Evolutionary conservation across 1,139 yeast species (phyloP).

Genomic region (Chernovozyma sophiae-reginae): DNA sequence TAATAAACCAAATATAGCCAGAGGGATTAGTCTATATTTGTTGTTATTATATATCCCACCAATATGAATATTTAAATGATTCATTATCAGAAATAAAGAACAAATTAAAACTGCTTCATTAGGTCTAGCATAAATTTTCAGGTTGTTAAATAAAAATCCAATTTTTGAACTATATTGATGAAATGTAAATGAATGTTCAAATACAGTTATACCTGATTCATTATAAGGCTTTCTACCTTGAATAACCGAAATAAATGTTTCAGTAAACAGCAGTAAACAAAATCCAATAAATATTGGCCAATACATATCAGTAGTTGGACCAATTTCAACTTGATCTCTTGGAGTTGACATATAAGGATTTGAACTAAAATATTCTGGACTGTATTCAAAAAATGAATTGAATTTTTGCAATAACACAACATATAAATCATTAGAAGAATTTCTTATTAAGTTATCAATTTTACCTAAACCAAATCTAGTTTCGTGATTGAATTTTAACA

Average conservation of each 20-base stretch:
- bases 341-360: slow-evolving; percentile 34
- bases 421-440: neutral
- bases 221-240: slow-evolving; percentile 56
- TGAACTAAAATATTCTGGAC: slow-evolving; percentile 21
- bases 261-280: slow-evolving; percentile 65
- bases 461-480: slow-evolving; percentile 10
- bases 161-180: slow-evolving; percentile 60
- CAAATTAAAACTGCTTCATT: slow-evolving; percentile 51
- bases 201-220: slow-evolving; percentile 67
- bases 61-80: slow-evolving; percentile 56
- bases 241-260: slow-evolving; percentile 61
- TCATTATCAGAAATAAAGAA: slow-evolving; percentile 47
- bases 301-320: slow-evolving; percentile 53
- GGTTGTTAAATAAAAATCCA: slow-evolving; percentile 24
- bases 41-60: slow-evolving; percentile 54
- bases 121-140: slow-evolving; percentile 32
- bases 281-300: slow-evolving; percentile 63
- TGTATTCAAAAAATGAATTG: slow-evolving; percentile 26
- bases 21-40: slow-evolving; percentile 57
- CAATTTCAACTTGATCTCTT: slow-evolving; percentile 30
- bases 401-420: too few relatives aligned
- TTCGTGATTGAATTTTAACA: slow-evolving; percentile 12
- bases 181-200: slow-evolving; percentile 71
- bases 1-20: slow-evolving; percentile 49
- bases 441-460: neutral